phyloP scores from a whole-genome alignment of 495 filamentous ascomycete genomes.

The Bombardia bombarda region DNA sequence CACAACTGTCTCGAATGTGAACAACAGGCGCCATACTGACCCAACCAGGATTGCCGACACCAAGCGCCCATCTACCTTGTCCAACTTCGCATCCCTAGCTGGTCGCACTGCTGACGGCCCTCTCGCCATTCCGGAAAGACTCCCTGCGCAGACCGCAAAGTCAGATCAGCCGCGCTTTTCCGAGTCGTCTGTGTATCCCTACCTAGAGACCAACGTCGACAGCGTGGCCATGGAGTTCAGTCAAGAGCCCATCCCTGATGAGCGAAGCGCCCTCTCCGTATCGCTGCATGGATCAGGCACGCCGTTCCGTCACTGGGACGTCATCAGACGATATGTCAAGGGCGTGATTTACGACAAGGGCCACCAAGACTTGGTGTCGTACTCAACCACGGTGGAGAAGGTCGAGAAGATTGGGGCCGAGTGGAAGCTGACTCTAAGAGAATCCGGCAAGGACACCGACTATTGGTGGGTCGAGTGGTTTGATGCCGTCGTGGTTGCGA shows the following conservation, averaged over 20 bases:
- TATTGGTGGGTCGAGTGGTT: conserved; percentile 40
- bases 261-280: conserved; percentile 19
- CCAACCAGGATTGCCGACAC: conserved; percentile 35
- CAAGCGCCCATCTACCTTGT: conserved; percentile 20
- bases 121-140: conserved; percentile 32
- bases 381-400: conserved; percentile 31
- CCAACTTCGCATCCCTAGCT: conserved; percentile 34
- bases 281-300: conserved; percentile 23
- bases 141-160: conserved; percentile 40
- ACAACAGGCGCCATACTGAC: too few relatives aligned
- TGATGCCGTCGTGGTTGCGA: conserved; percentile 68
- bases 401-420: conserved; percentile 24
- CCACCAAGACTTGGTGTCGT: conserved; percentile 26
- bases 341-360: conserved; percentile 22
- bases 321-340: conserved; percentile 26
- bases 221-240: conserved; percentile 29
- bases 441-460: conserved; percentile 21
- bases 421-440: conserved; percentile 30
- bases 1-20: conserved; percentile 1
- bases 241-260: conserved; percentile 30
- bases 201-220: conserved; percentile 37
- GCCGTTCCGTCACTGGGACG: conserved; percentile 29
- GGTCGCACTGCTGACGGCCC: conserved; percentile 41
- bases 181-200: conserved; percentile 39
- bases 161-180: conserved; percentile 37